These are phyloP conservation scores for Cetradonia linearis DNA, from an alignment of 495 filamentous ascomycete species.

Conservation along the genomic window DNA sequence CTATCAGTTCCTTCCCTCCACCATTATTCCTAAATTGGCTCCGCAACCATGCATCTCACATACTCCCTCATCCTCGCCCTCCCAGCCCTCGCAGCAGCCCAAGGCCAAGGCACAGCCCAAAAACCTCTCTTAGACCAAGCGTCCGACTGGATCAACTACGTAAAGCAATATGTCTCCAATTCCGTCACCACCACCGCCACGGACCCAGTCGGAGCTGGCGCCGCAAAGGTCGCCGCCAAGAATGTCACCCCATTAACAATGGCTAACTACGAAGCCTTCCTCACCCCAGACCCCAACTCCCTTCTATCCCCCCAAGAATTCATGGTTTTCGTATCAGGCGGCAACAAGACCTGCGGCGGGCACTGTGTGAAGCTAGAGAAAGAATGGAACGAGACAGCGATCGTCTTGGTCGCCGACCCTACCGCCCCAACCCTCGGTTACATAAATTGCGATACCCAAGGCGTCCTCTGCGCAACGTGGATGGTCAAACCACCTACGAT, in stretches of 20 bases:
- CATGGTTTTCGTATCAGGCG: conserved; percentile 70
- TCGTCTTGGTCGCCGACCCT: conserved; percentile 53
- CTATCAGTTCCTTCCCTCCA: background rate
- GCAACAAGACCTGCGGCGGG: conserved; percentile 74
- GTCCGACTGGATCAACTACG: conserved; percentile 54
- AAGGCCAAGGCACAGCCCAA: conserved; percentile 66
- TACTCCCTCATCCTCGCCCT: conserved; percentile 52
- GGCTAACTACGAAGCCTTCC: conserved; percentile 60
- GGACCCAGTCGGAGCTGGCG: conserved; percentile 40
- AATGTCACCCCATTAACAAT: conserved; percentile 52
- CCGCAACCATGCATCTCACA: conserved; percentile 60
- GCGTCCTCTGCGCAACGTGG: conserved; percentile 76
- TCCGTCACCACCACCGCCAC: conserved; percentile 37
- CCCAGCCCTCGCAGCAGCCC: conserved; percentile 58
- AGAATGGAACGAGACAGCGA: conserved; percentile 56
- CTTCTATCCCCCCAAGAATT: conserved; percentile 56
- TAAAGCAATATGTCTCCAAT: conserved; percentile 49
- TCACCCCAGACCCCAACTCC: conserved; percentile 47
- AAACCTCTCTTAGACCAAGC: conserved; percentile 58
- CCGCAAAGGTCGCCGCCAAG: conserved; percentile 43
- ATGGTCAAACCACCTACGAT: conserved; percentile 58
- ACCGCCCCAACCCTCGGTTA: conserved; percentile 60
- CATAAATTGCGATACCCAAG: conserved; percentile 69
- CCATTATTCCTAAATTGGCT: background rate
- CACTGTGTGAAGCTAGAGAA: conserved; percentile 43